Evolutionary conservation across 2,329 filamentous ascomycete genomes (phyloP), one percentile per base, ranked within the genome.

Genomic region (Dothideomycetidae sp.): DNA sequence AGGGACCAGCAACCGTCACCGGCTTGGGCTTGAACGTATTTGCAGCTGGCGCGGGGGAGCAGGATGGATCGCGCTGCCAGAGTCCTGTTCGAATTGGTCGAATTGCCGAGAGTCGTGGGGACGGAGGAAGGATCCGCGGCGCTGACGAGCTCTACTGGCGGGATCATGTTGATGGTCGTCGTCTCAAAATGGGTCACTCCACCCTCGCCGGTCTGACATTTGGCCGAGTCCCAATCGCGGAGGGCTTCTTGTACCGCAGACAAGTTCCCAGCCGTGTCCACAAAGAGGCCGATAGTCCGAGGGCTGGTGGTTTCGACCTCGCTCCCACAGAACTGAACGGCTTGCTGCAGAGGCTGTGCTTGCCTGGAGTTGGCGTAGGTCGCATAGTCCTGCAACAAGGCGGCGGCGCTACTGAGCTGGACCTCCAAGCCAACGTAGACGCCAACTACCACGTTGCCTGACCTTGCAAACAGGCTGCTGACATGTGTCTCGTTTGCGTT

Each of bases 1-100:
- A 36, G 33, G 10, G 33, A 7, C 5, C 19, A 10, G 12, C 33
- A 36, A 4, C 19, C 12, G 13, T 35, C 33, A 7, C 33, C 33
- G 26, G 7, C 17, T 13, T 26, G 21, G 7, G 21, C 21, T n/a
- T 26, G 21, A n/a, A 26, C n/a, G n/a, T 26, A 26, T 26, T 26
- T 26, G 21, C 21, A 26, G 21, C 21, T 26, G 7, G 21, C 21
- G 7, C 21, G 21, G n/a, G 21, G 21, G 7, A 26, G 7, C 21
- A 26, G n/a, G 21, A 7, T 26, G 7, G 21, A 26, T n/a, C 21
- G 7, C n/a, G 21, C 21, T 26, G 21, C 21, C 7, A 26, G 21
- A 7, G 21, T 26, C 7, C 21, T 26, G n/a, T 26, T 26, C 21
- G 21, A 26, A 7, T 7, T 7, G 7, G 21, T 26, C n/a, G 21